Evolutionary conservation across 106 monocot species (phyloP).

Genomic region (Xerophyta viscosa): DNA sequence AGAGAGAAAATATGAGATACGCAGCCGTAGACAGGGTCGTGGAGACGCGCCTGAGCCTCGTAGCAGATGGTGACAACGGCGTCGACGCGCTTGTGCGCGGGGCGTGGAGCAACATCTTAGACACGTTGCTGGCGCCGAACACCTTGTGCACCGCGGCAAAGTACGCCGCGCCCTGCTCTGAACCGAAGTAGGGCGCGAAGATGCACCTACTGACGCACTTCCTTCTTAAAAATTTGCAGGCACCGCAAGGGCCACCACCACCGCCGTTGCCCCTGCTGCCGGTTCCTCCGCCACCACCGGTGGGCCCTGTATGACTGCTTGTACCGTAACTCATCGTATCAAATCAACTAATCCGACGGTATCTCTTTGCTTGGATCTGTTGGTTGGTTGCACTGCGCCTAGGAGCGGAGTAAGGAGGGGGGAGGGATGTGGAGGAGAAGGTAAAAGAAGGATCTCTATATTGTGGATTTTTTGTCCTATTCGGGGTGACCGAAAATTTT

Average conservation of each 20-base stretch:
- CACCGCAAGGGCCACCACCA: slow-evolving; percentile 80
- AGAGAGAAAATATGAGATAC: slow-evolving; percentile 94
- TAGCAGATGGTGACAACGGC: slow-evolving; percentile 97
- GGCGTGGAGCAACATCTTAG: slow-evolving; percentile 85
- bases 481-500: too few species aligned
- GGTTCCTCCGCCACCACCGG: slow-evolving; percentile 22
- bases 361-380: not conserved
- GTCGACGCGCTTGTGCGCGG: slow-evolving; percentile 78
- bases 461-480: slow-evolving; percentile 26
- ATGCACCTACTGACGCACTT: slow-evolving; percentile 97
- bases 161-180: slow-evolving; percentile 88
- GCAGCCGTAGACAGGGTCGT: slow-evolving; percentile 91
- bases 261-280: slow-evolving; percentile 12
- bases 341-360: not conserved
- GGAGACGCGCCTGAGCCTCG: slow-evolving; percentile 88
- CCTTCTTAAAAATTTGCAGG: slow-evolving; percentile 90
- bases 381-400: not conserved
- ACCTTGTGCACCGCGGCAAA: slow-evolving; percentile 99
- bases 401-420: not conserved
- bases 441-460: not conserved
- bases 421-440: not conserved
- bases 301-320: slow-evolving; percentile 11
- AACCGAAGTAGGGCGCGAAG: slow-evolving; percentile 95
- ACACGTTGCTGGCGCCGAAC: slow-evolving; percentile 98
- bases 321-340: slow-evolving; percentile 28